Base-by-base conservation (phyloP, 2,329 filamentous ascomycete species). In the Ophiostoma australiae region DNA sequence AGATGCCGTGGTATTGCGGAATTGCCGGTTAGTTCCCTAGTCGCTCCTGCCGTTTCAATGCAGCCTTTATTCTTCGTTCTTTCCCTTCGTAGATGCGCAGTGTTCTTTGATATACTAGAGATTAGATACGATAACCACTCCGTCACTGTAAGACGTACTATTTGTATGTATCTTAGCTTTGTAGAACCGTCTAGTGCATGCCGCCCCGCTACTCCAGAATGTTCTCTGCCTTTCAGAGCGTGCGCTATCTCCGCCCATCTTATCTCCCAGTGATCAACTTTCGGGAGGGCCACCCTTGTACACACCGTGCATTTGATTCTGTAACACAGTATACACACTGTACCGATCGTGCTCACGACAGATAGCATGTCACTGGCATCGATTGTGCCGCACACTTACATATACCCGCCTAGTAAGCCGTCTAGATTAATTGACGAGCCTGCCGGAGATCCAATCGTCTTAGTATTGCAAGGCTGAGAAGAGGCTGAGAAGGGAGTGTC, bases 101-200 rank as follows among this genome's bases (percentile, higher is more conserved):
- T 23, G 7, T 48, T 20, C 15, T 11, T 20, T 48, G 13, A 48
- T 48, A 48, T 31, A 31, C 27, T 31, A 39, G 4, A 13, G 39
- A 41, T 41, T 13, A n/a, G 44, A 48, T 48, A 48, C 20, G 52
- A 27, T 13, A 27, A 17, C n/a, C n/a, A 27, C 52, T 35, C 4
- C 20, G 23, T 7, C 33, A 37, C 61, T 23, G 58, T 20, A 33
- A 63, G 55, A 27, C 23, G 55, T 17, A n/a, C n/a, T n/a, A n/a
- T n/a, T n/a, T 31, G 27, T 31, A 31, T 31, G 27, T 31, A 31
- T 31, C 27, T 31, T 31, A 15, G 61, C 33, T 27, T 27, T 58
- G 52, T 66, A 66, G 63, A 66, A 66, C 7, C 35, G 63, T 66
- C 63, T 66, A 41, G 61, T 66, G 63, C 63, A 23, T 66, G 35